Percentiles rank a stretch among this genome's conserved stretches.
Conservation (phyloP, 2,329 filamentous ascomycete genomes). For the Hirsutella rhossiliensis region DNA sequence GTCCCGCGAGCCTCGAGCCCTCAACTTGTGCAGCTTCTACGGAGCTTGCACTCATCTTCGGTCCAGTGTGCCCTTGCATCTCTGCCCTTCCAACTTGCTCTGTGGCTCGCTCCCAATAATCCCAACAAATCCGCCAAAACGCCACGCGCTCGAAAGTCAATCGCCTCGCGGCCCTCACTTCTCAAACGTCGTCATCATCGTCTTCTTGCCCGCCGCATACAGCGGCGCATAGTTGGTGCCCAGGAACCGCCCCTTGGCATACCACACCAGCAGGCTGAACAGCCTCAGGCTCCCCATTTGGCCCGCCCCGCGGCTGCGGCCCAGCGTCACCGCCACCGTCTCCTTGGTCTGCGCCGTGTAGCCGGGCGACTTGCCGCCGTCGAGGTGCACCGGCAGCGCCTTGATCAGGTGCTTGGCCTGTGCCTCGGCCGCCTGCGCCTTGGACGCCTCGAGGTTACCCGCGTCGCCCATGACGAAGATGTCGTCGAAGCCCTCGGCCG, state of each 20-base stretch:
- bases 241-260: constrained; percentile 23
- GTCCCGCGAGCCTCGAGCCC: too few relatives aligned
- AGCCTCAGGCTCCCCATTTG: constrained; percentile 24
- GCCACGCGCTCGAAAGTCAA: background rate
- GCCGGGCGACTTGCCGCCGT: constrained; percentile 14
- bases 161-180: constrained; percentile 10
- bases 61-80: too few relatives aligned
- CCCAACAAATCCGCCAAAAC: background rate
- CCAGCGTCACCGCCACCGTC: constrained; percentile 25
- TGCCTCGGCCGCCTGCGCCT: constrained; percentile 16
- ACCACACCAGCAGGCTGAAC: constrained; percentile 26
- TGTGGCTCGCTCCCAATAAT: too few relatives aligned
- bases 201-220: constrained; percentile 22
- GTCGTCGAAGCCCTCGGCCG: constrained; percentile 21
- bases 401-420: constrained; percentile 23
- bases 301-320: constrained; percentile 24
- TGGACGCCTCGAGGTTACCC: constrained; percentile 25
- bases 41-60: too few relatives aligned
- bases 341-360: constrained; percentile 17
- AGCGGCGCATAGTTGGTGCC: constrained; percentile 19
- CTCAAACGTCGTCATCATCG: constrained; percentile 17
- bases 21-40: too few relatives aligned
- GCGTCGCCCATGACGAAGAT: constrained; percentile 33
- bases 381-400: constrained; percentile 20
- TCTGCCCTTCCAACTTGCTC: too few relatives aligned